phyloP scores from a whole-genome alignment of 2,329 filamentous ascomycete genomes.

The Ascochyta koolunga region DNA sequence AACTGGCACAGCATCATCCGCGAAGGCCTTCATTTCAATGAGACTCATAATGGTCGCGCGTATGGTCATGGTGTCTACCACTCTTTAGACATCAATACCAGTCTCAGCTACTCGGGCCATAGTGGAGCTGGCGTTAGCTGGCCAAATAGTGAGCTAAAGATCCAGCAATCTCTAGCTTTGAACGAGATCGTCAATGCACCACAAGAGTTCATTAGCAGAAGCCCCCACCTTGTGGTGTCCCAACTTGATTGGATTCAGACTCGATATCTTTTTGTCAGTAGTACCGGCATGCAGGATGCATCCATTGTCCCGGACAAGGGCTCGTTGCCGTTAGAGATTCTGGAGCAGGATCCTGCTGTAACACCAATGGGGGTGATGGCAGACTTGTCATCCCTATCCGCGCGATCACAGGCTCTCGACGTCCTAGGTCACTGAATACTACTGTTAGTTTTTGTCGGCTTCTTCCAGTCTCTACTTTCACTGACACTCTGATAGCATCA shows the following conservation, averaged over 20 bases:
- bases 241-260: conserved; percentile 88
- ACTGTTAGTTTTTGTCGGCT: conserved; percentile 11
- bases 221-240: conserved; percentile 73
- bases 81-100: conserved; percentile 64
- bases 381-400: conserved; percentile 60
- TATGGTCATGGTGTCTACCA: conserved; percentile 86
- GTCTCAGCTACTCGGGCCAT: conserved; percentile 56
- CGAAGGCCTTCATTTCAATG: conserved; percentile 76
- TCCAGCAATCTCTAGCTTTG: conserved; percentile 69
- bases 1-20: conserved; percentile 95
- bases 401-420: conserved; percentile 55
- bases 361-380: conserved; percentile 50
- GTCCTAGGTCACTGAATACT: conserved; percentile 32
- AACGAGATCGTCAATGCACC: conserved; percentile 86
- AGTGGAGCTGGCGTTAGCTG: conserved; percentile 53
- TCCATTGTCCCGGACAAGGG: conserved; percentile 10
- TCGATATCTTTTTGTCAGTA: conserved; percentile 75
- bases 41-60: conserved; percentile 67
- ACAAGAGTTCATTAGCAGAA: conserved; percentile 59
- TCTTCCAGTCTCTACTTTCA: neutral
- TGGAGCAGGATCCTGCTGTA: conserved; percentile 51
- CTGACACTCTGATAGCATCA: conserved; percentile 20
- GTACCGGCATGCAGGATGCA: neutral
- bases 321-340: conserved; percentile 30
- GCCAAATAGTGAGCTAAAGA: conserved; percentile 69